phyloP scores from a whole-genome alignment of 306 rosid genomes.

The Ziziphus jujuba region DNA sequence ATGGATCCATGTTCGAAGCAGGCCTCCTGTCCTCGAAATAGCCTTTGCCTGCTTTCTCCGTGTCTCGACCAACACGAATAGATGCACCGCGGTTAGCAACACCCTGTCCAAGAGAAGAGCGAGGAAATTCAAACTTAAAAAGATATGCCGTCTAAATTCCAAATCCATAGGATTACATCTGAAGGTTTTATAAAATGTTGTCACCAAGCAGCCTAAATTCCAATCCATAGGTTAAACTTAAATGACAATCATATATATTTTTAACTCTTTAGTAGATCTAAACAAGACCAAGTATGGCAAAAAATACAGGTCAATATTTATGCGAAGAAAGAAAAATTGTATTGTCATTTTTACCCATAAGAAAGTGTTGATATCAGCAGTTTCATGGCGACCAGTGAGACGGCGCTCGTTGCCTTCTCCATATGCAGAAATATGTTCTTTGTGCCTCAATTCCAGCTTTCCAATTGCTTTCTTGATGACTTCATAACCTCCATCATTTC shows the following conservation, averaged over 20 bases:
- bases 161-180: no score
- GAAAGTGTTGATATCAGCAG: constrained; percentile 83
- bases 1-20: constrained; percentile 98
- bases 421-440: constrained; percentile 84
- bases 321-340: neutral
- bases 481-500: constrained; percentile 75
- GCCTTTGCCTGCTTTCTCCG: constrained; percentile 91
- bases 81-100: constrained; percentile 99
- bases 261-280: no score
- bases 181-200: neutral
- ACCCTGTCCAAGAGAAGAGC: constrained; percentile 47
- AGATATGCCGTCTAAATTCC: neutral
- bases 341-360: constrained; percentile 59
- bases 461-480: constrained; percentile 76
- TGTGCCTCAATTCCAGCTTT: constrained; percentile 70
- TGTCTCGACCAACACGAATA: constrained; percentile 90
- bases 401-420: constrained; percentile 98
- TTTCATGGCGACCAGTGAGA: constrained; percentile 85
- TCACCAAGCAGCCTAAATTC: neutral
- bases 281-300: neutral
- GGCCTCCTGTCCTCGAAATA: constrained; percentile 97
- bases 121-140: neutral
- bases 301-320: neutral
- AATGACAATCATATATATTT: no score
- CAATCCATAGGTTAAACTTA: no score